Base-by-base conservation (phyloP, 2,329 filamentous ascomycete genomes). In the Fusarium pininemorale region DNA sequence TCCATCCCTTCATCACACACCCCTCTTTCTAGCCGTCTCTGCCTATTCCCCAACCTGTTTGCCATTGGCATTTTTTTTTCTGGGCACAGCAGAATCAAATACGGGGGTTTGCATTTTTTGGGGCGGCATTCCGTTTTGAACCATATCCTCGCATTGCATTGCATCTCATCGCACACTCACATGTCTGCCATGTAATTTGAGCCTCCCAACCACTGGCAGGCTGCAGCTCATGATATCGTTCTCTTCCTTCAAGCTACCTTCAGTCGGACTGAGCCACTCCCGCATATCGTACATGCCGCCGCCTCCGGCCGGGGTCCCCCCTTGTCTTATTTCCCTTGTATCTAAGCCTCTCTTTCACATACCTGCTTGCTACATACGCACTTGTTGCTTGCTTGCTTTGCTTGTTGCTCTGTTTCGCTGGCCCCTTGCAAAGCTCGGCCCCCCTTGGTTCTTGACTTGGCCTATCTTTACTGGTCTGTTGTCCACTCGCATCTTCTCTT, bases 201-300 rank as follows among this genome's bases (percentile, higher is more conserved):
- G 70, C 66, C 69, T 70, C 44, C 58, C 69, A 66, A 73, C 72
- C 72, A 75, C 63, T 75, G 47, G 64, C 41, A 30, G 14, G 26
- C 45, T 48, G 26, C 26, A 75, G 59, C 63, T 62, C 72, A 66
- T 72, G 68, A 75, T 69, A 75, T 69, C 50, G 57, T 72, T 44
- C 38, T 56, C 44, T 37, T 55, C 56, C 45, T 51, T 62, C 63
- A 51, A 51, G n/a, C 47, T 63, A 56, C 61, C 42, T 53, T 51
- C 50, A 41, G 41, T 75, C 53, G 62, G 69, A 67, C 59, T 75
- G 73, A 75, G 73, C 73, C 73, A 75, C 73, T 75, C 72, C 72
- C 72, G 72, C 66, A 75, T 68, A 73, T 71, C 72, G 72, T 56
- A 75, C 72, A 75, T 73, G 59, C 61, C 68, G 64, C 69, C 41